Base-by-base conservation (phyloP, 2,329 filamentous ascomycete species). In the Hymenoscyphus repandus region DNA sequence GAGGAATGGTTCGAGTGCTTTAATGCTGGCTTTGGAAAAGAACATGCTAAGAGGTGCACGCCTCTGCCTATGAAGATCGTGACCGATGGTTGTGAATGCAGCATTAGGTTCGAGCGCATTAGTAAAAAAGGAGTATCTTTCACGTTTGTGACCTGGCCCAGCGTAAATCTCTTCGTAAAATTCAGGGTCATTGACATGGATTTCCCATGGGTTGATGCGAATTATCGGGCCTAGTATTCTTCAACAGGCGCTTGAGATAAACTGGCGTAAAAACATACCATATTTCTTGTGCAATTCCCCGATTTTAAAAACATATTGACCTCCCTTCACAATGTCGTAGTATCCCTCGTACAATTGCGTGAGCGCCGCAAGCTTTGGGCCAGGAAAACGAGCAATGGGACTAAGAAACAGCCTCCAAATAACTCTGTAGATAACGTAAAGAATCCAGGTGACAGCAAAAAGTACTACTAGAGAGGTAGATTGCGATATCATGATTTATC, bases 301-400 rank as follows among this genome's bases (percentile, higher is more conserved):
- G 39, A 64, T 63, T 27, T 58, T 45, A 4, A 45, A 45, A 40
- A 34, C 51, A 32, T 53, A 58, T 15, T 41, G 44, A 1, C 53
- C 55, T 22, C 49, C 27, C n/a, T 44, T 41, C 11, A 47, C 2
- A 27, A 45, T 42, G 15, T 65, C 58, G 42, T 51, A 64, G 32
- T 64, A 65, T 3, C 43, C 42, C 27, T 57, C 50, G 34, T 63
- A 64, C 60, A 53, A 62, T 32, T 41, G 40, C 6, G 60, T 64
- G 27, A 62, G 53, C 9, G 65, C 64, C 11, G 66, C 63, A 1
- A 64, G 46, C 32, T 51, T 64, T 10, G 65, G 67, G 5, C 67
- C 65, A 5, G 60, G 63, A 45, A 68, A 66, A 2, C 49, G 40
- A 6, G 60, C 55, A 12, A 66, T 51, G 6, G 63, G 64, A 43